Evolutionary conservation across 2,329 filamentous ascomycete species (phyloP), one percentile per base, ranked within the genome.

Genomic region (Calonectria hongkongensis): DNA sequence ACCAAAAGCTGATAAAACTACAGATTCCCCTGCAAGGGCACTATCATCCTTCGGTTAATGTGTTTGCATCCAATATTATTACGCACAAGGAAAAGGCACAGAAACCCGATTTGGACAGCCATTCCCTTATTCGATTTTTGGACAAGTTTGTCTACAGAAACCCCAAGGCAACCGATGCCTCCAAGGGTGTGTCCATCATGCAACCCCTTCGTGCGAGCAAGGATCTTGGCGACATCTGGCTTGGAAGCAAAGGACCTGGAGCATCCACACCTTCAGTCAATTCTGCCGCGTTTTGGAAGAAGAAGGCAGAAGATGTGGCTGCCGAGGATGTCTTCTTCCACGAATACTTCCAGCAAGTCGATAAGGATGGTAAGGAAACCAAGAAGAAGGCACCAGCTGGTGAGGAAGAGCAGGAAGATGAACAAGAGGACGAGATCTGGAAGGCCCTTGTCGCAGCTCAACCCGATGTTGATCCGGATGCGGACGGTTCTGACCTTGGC

Each of bases 81-180:
- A 87, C 90, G 63, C 90, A 92, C 72, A 90, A 93, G 76, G 89
- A 92, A 65, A 92, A 95, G 83, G 93, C 94, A 73, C 92, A 94
- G 74, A 98, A 98, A 84, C 96, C 97, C 0, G 97, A 99, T 79
- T 89, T 98, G 65, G 93, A 94, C 18, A 93, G 95, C 71, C 96
- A 98, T 83, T 97, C 95, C 1, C 90, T 99, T 62, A 97, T 97
- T 81, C 94, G 97, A 83, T 99, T 99, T 88, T 89, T 99, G 71
- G 97, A 99, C 85, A 96, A 97, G 79, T 99, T 99, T 84, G 95
- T 98, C n/a, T 99, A 98, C 89, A 93, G 95, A 78, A 98, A 97
- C 79, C 92, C 96, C 74, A 98, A 98, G 88, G 87, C 92, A 4
- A 90, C 89, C 18, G 88, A 91, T 65, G 84, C 87, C 39, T 88